Evolutionary conservation across 192 early-diverging fungal species (phyloP).

Genomic region (Coemansia umbellata): DNA sequence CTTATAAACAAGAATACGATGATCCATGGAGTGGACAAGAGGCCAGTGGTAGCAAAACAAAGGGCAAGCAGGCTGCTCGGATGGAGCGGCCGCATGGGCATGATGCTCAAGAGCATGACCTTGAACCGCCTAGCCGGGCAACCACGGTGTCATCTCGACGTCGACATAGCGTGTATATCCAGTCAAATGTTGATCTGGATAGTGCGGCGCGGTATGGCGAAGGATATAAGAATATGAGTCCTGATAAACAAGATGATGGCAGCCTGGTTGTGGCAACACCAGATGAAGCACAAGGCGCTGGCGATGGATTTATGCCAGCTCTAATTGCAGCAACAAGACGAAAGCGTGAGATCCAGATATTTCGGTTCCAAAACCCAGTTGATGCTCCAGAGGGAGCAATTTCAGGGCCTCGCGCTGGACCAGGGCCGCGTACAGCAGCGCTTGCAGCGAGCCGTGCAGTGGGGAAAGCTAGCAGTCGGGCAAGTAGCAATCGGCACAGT

Average conservation of each 20-base stretch:
- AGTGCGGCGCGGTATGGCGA: slow-evolving; percentile 43
- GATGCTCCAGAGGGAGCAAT: slow-evolving; percentile 39
- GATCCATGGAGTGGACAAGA: too few species aligned
- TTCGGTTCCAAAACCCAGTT: slow-evolving; percentile 31
- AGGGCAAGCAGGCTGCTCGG: slow-evolving; percentile 1
- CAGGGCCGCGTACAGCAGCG: background rate
- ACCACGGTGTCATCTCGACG: slow-evolving; percentile 6
- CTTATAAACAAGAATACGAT: too few species aligned
- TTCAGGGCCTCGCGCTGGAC: background rate
- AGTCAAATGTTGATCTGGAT: slow-evolving; percentile 27
- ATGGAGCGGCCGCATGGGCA: background rate
- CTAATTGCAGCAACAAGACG: slow-evolving; percentile 43
- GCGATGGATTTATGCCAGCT: slow-evolving; percentile 40
- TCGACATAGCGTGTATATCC: slow-evolving; percentile 34
- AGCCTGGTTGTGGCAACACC: slow-evolving; percentile 28
- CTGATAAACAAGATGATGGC: slow-evolving; percentile 41
- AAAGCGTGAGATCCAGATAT: slow-evolving; percentile 50
- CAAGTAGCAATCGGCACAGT: slow-evolving; percentile 7
- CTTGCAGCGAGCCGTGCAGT: too few species aligned
- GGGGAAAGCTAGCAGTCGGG: background rate
- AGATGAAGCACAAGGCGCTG: background rate
- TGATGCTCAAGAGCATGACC: slow-evolving; percentile 9
- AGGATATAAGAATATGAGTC: slow-evolving; percentile 41
- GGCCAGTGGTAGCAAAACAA: background rate
- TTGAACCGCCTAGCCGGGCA: slow-evolving; percentile 16